Evolutionary conservation across 495 filamentous ascomycete species (phyloP).

Genomic region (Collariella sp.): DNA sequence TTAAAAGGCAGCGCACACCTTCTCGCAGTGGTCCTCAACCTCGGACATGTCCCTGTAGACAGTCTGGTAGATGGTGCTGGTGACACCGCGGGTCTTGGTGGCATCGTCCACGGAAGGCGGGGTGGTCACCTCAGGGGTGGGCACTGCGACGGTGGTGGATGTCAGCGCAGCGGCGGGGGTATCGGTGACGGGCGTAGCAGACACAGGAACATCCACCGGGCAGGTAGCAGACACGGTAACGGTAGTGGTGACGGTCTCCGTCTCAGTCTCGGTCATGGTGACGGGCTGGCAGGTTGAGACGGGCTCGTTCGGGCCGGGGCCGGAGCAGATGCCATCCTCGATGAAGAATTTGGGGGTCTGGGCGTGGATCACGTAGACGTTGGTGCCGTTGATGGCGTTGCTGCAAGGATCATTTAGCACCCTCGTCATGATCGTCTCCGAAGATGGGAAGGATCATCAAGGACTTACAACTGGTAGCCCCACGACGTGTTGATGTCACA

Average conservation of each 20-base stretch:
- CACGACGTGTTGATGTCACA: slow-evolving; percentile 34
- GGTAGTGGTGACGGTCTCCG: slow-evolving; percentile 5
- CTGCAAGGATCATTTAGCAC: slow-evolving; percentile 1
- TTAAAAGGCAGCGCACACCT: not conserved
- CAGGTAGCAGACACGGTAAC: not conserved
- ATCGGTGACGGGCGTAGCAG: not conserved
- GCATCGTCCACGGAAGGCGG: slow-evolving; percentile 4
- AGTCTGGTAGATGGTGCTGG: slow-evolving; percentile 22
- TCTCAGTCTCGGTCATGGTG: slow-evolving; percentile 29
- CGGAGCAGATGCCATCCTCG: slow-evolving; percentile 17
- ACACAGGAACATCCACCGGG: not conserved
- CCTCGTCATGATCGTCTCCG: not conserved
- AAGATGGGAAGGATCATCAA: not conserved
- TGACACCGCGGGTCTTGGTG: not conserved
- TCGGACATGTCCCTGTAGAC: slow-evolving; percentile 24
- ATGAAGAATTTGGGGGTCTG: slow-evolving; percentile 38
- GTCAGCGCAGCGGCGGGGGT: not conserved
- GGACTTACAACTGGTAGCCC: slow-evolving; percentile 36
- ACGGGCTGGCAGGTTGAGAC: slow-evolving; percentile 16
- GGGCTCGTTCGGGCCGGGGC: slow-evolving; percentile 1
- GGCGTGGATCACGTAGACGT: slow-evolving; percentile 42
- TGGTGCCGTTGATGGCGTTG: slow-evolving; percentile 44
- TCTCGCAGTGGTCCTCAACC: slow-evolving; percentile 5
- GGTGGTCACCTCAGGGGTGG: not conserved
- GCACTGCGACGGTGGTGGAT: not conserved